Evolutionary conservation across 2,329 filamentous ascomycete genomes (phyloP), one percentile per base, ranked within the genome.

Genomic region (Aspergillus quadricinctus): DNA sequence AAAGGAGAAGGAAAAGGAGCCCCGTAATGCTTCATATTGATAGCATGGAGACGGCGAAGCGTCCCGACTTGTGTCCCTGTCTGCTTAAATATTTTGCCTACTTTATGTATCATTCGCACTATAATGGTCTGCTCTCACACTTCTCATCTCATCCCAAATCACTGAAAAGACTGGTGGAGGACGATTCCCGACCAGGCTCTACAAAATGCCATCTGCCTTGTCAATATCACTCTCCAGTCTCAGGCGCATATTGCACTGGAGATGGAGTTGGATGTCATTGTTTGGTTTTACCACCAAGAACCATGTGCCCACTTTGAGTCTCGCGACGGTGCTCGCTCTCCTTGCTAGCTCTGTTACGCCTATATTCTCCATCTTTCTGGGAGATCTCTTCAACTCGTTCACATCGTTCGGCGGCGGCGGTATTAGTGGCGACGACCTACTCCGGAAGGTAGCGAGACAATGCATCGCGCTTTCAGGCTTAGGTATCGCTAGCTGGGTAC

Each of bases 381-480:
- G 92, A 11, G 81, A 82, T 50, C 79, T 95, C 7, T 96, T 96
- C 67, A 81, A 88, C 29, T 75, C 84, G 4, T 87, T 96, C 57
- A 81, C 88, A 0, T 73, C 79, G 6, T 90, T 86, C 65, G 89
- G 86, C 0, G 75, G 79, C 17, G 85, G 83, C 1, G 68, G 71
- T 1, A 74, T 84, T 3, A 72, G 75, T 0, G 76, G 77, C 0
- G 60, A 75, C 1, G 77, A 80, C 1, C 79, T 92, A 1, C 75
- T 88, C 21, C 64, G 73, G 0, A 73, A 80, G 2, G 79, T 90
- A 1, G 80, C 82, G 0, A 78, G 71, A 45, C 87, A 85, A 75
- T 87, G 85, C 49, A 62, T 87, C 27, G 81, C 84, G 27, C 75
- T 96, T 46, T 72, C 85, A 0, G 80, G 77, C 0, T 71, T 96